Evolutionary conservation across 139 green algal genomes (phyloP).

Genomic region (Picochlorum sp.): DNA sequence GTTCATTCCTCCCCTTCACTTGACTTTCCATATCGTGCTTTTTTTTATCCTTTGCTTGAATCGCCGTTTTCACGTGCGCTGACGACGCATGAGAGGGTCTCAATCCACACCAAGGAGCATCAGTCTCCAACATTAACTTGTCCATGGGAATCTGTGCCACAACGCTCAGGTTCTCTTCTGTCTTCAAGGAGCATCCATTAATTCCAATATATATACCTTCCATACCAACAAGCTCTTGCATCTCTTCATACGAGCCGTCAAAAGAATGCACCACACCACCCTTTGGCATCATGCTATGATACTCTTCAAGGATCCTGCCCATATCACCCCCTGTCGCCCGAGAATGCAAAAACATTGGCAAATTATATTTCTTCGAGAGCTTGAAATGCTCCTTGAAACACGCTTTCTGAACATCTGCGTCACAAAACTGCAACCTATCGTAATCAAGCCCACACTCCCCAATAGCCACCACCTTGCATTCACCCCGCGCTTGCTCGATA

Average conservation of each 20-base stretch:
- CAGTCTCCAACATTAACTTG: constrained; percentile 79
- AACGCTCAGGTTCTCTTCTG: constrained; percentile 68
- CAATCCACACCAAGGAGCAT: constrained; percentile 79
- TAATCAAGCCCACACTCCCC: constrained; percentile 79
- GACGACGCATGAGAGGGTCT: constrained; percentile 38
- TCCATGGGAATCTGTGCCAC: constrained; percentile 52
- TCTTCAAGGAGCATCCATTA: constrained; percentile 85
- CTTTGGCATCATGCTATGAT: constrained; percentile 14
- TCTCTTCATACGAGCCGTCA: constrained; percentile 57
- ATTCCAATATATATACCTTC: constrained; percentile 47
- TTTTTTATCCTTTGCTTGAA: constrained; percentile 60
- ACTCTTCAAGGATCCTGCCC: constrained; percentile 45
- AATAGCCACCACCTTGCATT: constrained; percentile 75
- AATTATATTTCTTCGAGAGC: constrained; percentile 36
- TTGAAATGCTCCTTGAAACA: constrained; percentile 66
- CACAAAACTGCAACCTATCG: constrained; percentile 73
- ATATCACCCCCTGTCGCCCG: constrained; percentile 62
- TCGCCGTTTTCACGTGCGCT: constrained; percentile 28
- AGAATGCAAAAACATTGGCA: constrained; percentile 88
- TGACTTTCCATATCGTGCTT: constrained; percentile 48
- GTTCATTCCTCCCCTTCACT: constrained; percentile 86
- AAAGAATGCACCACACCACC: constrained; percentile 82
- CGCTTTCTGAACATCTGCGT: constrained; percentile 45
- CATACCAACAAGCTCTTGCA: constrained; percentile 39
- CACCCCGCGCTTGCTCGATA: constrained; percentile 29